A percentile compares a stretch with the other conserved stretches of the same genome.
Evolutionary conservation across 768 basidiomycete species (phyloP).

Genomic region (Psilocybe sp.): DNA sequence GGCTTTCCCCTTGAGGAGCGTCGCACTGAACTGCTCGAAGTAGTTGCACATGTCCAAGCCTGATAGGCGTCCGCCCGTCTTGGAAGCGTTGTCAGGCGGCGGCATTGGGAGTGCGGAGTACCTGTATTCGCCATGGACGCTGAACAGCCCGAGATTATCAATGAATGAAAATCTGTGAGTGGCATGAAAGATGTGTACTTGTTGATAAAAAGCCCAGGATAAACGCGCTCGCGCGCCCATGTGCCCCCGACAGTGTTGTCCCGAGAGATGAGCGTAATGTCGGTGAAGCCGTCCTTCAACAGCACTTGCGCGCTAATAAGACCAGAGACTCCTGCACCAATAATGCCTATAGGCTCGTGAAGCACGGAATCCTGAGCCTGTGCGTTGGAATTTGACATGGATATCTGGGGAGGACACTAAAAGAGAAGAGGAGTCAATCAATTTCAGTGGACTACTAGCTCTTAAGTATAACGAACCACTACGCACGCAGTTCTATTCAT

Average conservation of each 20-base stretch:
- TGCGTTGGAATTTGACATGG: no score
- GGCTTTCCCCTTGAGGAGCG: constrained; percentile 38
- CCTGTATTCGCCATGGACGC: constrained; percentile 61
- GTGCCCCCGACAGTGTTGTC: constrained; percentile 61
- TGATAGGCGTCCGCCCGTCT: constrained; percentile 43
- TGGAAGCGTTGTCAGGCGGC: constrained; percentile 27
- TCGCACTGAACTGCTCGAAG: constrained; percentile 50
- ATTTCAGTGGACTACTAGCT: no score
- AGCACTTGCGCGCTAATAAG: constrained; percentile 57
- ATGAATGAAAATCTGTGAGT: not conserved
- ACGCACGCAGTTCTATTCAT: no score
- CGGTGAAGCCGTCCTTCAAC: constrained; percentile 52
- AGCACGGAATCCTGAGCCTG: not conserved
- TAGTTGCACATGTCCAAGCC: constrained; percentile 56
- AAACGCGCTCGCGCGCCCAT: constrained; percentile 53
- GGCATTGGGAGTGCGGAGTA: constrained; percentile 60
- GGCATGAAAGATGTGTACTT: constrained; percentile 38
- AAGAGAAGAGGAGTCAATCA: no score
- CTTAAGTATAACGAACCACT: no score
- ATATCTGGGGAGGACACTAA: no score
- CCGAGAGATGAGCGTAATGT: constrained; percentile 52
- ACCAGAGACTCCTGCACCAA: constrained; percentile 60
- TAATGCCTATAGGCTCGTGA: constrained; percentile 35
- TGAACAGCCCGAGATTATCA: constrained; percentile 16
- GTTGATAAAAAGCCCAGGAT: constrained; percentile 56